A percentile compares a stretch with the other conserved stretches of the same genome.
phyloP scores from a whole-genome alignment of 352 stramenopile species.

The Globisporangium cylindrosporum region DNA sequence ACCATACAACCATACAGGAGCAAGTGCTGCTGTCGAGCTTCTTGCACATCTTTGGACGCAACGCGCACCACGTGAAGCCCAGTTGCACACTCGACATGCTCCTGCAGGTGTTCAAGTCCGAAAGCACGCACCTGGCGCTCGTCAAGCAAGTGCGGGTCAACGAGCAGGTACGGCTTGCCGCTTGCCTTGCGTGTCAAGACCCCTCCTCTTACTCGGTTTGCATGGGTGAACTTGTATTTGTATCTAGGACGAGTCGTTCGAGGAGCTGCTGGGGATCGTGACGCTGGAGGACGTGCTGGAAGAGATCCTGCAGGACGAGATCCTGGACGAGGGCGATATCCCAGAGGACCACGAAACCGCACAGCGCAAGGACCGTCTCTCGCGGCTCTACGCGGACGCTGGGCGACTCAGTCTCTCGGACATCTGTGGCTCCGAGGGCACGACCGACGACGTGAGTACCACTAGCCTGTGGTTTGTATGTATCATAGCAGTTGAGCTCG shows the following conservation, averaged over 20 bases:
- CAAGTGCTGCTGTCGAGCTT: slow-evolving; percentile 60
- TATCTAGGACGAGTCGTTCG: slow-evolving; percentile 78
- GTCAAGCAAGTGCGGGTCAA: slow-evolving; percentile 91
- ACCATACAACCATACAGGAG: slow-evolving; percentile 37
- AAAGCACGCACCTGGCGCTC: slow-evolving; percentile 92
- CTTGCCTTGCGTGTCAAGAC: background rate
- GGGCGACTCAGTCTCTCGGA: slow-evolving; percentile 48
- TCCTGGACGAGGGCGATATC: slow-evolving; percentile 95
- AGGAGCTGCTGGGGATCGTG: slow-evolving; percentile 95
- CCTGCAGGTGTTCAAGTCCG: slow-evolving; percentile 93
- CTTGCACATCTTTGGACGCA: slow-evolving; percentile 65
- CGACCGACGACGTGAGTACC: slow-evolving; percentile 25
- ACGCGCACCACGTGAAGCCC: slow-evolving; percentile 78
- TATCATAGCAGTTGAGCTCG: background rate
- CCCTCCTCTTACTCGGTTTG: background rate
- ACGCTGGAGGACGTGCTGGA: slow-evolving; percentile 99
- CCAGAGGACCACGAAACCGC: slow-evolving; percentile 32
- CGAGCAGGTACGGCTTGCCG: slow-evolving; percentile 19
- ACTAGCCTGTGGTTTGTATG: background rate
- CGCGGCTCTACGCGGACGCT: slow-evolving; percentile 40
- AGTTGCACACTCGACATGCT: slow-evolving; percentile 92
- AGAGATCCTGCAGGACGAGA: slow-evolving; percentile 95
- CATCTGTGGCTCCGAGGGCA: slow-evolving; percentile 36
- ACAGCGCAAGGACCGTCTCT: slow-evolving; percentile 46
- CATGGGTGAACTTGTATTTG: slow-evolving; percentile 8